These are phyloP conservation scores for Starmera stellimalicola DNA, from an alignment of 1,139 yeast genomes.

Conservation along the genomic window DNA sequence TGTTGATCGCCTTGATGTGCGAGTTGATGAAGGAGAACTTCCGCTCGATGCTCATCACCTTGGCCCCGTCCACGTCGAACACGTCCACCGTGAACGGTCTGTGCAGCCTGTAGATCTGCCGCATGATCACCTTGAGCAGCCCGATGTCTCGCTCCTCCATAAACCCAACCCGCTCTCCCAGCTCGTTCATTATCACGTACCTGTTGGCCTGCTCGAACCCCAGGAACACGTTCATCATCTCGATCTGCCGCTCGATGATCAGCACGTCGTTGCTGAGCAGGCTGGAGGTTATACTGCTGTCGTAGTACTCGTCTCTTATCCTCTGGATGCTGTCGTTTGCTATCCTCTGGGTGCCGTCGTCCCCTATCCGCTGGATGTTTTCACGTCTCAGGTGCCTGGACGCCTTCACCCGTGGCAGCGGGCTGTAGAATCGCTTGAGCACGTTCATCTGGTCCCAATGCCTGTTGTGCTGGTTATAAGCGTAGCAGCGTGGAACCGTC, in stretches of 20 bases:
- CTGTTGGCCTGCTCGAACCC: conserved; percentile 90
- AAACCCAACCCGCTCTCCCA: conserved; percentile 70
- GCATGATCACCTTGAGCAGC: conserved; percentile 52
- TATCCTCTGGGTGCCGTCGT: too few relatives aligned
- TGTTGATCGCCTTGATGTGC: conserved; percentile 55
- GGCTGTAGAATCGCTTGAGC: too few relatives aligned
- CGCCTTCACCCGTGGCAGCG: too few relatives aligned
- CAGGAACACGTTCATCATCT: conserved; percentile 73
- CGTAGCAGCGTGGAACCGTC: too few relatives aligned
- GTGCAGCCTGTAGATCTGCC: conserved; percentile 77
- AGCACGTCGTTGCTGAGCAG: conserved; percentile 70
- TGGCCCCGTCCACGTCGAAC: conserved; percentile 60
- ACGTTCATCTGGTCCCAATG: too few relatives aligned
- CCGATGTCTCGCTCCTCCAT: conserved; percentile 73
- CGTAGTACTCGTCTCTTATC: too few relatives aligned
- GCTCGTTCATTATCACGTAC: conserved; percentile 63
- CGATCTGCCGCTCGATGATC: conserved; percentile 80
- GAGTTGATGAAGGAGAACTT: conserved; percentile 87
- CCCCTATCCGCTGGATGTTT: too few relatives aligned
- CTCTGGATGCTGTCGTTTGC: too few relatives aligned
- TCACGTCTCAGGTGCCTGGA: too few relatives aligned
- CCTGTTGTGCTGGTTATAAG: too few relatives aligned
- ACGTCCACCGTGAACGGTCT: conserved; percentile 83
- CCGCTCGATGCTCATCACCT: conserved; percentile 60
- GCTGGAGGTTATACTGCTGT: too few relatives aligned